Conservation (phyloP, 2,329 filamentous ascomycete genomes). For the Xylariaceae sp. region DNA sequence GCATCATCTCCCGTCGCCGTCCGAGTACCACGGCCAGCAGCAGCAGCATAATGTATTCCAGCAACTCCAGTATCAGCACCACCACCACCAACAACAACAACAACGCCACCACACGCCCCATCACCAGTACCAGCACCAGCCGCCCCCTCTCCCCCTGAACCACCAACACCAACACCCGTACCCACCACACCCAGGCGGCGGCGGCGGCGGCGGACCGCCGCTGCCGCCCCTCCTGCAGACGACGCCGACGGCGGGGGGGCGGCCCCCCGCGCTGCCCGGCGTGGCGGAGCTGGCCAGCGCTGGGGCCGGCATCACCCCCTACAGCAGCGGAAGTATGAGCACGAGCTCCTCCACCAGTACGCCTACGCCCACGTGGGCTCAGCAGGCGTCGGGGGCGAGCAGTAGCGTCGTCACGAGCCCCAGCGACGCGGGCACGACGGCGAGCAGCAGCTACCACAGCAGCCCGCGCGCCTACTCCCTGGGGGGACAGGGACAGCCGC, state of each 20-base stretch:
- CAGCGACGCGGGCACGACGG: constrained; percentile 3
- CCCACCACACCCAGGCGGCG: constrained; percentile 28
- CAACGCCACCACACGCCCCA: constrained; percentile 19
- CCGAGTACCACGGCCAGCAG: constrained; percentile 19
- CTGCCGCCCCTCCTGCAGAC: constrained; percentile 49
- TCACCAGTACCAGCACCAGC: constrained; percentile 26
- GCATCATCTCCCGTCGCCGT: constrained; percentile 20
- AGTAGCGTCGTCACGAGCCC: constrained; percentile 43
- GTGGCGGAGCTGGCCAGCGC: constrained; percentile 57
- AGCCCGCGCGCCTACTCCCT: no score
- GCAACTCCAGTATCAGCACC: constrained; percentile 16
- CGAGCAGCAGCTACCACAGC: no score
- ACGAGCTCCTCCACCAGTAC: no score
- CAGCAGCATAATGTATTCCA: constrained; percentile 14
- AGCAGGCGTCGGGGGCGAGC: constrained; percentile 36
- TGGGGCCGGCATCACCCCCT: constrained; percentile 55
- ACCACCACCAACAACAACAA: constrained; percentile 25
- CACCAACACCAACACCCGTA: constrained; percentile 18
- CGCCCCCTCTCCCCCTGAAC: neutral
- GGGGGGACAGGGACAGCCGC: no score
- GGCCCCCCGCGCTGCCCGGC: constrained; percentile 47
- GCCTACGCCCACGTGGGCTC: no score
- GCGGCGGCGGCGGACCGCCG: constrained; percentile 30
- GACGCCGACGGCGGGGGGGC: constrained; percentile 27
- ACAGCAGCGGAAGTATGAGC: no score